phyloP scores from a whole-genome alignment of 805 yeast genomes.

The Zygotorulaspora danielsina region DNA sequence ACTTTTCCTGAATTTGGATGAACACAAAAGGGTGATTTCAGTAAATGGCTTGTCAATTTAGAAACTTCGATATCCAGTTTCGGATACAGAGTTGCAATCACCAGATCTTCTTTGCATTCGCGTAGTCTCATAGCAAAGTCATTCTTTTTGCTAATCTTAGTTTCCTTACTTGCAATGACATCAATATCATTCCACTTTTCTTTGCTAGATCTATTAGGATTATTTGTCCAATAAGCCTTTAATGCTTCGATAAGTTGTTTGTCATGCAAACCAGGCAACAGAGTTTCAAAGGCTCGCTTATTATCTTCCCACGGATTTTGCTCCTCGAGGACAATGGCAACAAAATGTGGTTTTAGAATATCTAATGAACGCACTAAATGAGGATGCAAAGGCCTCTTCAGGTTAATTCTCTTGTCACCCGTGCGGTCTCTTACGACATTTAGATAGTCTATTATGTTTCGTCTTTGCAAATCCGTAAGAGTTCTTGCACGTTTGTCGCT shows the following conservation, averaged over 20 bases:
- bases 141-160: conserved; percentile 24
- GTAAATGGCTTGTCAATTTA: conserved; percentile 79
- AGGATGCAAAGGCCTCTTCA: conserved; percentile 86
- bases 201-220: conserved; percentile 49
- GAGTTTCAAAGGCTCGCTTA: conserved; percentile 50
- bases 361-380: conserved; percentile 73
- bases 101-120: conserved; percentile 78
- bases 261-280: conserved; percentile 62
- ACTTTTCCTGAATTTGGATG: conserved; percentile 95
- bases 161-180: conserved; percentile 41
- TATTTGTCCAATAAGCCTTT: conserved; percentile 52
- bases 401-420: conserved; percentile 43
- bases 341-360: conserved; percentile 58
- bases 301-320: conserved; percentile 83
- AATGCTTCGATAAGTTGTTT: conserved; percentile 50
- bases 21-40: conserved; percentile 94
- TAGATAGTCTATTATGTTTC: conserved; percentile 78
- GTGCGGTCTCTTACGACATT: conserved; percentile 62
- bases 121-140: conserved; percentile 43
- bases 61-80: conserved; percentile 92
- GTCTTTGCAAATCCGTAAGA: conserved; percentile 67
- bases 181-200: conserved; percentile 81
- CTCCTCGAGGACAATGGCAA: conserved; percentile 61
- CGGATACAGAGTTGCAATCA: conserved; percentile 80
- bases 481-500: conserved; percentile 78